Evolutionary conservation across 108 stramenopile genomes (phyloP).

Genomic region (Cyclostephanos tholiformis): DNA sequence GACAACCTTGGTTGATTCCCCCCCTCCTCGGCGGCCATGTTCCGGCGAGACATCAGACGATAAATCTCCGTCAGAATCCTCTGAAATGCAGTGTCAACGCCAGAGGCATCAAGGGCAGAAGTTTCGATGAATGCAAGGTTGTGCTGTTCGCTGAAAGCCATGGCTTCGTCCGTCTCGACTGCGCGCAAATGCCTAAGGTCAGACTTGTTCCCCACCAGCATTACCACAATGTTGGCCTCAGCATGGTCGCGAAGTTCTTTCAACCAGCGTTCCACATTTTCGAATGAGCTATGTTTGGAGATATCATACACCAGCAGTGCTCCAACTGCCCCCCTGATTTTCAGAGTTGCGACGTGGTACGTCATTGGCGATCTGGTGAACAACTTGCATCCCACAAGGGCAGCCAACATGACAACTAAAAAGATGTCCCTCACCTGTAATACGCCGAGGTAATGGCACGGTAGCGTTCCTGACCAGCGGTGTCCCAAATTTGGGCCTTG

Average conservation of each 20-base stretch:
- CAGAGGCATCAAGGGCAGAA: constrained; percentile 93
- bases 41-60: constrained; percentile 79
- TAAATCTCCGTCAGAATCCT: constrained; percentile 96
- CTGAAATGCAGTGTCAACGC: constrained; percentile 97
- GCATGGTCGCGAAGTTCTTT: constrained; percentile 99
- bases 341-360: constrained; percentile 7
- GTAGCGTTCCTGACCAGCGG: constrained; percentile 98
- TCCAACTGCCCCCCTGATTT: constrained; percentile 79
- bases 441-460: constrained; percentile 97
- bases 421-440: constrained; percentile 74
- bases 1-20: constrained; percentile 72
- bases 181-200: constrained; percentile 94
- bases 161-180: constrained; percentile 97
- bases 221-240: constrained; percentile 98
- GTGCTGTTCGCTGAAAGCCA: constrained; percentile 97
- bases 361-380: not conserved
- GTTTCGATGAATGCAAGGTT: constrained; percentile 99
- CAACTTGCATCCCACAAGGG: not conserved
- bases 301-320: constrained; percentile 98
- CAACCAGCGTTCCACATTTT: constrained; percentile 99
- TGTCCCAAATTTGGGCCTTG: constrained; percentile 99
- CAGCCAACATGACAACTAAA: constrained; percentile 15
- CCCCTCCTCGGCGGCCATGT: constrained; percentile 84
- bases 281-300: constrained; percentile 97
- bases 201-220: constrained; percentile 99